Percentiles rank a stretch among this genome's conserved stretches.
Conservation (phyloP, 2,329 filamentous ascomycete genomes). For the Colletotrichum neosansevieriae region DNA sequence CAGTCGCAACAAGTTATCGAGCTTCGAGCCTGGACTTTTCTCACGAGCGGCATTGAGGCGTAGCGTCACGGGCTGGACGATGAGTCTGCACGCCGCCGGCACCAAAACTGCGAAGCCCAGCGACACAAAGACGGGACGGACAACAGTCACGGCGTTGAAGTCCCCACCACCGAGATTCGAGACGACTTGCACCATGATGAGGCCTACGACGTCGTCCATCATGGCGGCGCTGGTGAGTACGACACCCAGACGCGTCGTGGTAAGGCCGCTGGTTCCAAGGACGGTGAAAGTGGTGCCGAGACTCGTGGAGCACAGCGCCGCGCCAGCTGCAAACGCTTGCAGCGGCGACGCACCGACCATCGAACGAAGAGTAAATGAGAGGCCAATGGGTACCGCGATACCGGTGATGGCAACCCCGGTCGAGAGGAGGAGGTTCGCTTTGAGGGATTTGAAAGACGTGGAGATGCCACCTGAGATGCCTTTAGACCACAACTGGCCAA, state of each 20-base stretch:
- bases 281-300: constrained; percentile 77
- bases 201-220: constrained; percentile 83
- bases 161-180: constrained; percentile 65
- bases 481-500: not conserved
- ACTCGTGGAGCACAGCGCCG: constrained; percentile 79
- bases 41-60: constrained; percentile 49
- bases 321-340: constrained; percentile 79
- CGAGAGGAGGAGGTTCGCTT: constrained; percentile 71
- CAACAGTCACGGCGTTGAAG: constrained; percentile 50
- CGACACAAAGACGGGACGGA: constrained; percentile 61
- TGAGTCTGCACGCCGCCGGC: constrained; percentile 60
- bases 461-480: constrained; percentile 64
- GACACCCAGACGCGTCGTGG: constrained; percentile 63
- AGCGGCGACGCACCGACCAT: constrained; percentile 64
- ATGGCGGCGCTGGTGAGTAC: constrained; percentile 81
- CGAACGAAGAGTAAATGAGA: constrained; percentile 71
- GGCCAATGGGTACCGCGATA: constrained; percentile 70
- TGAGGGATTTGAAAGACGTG: constrained; percentile 65
- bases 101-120: constrained; percentile 63
- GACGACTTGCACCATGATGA: constrained; percentile 83
- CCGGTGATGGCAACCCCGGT: constrained; percentile 74
- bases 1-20: constrained; percentile 45
- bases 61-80: constrained; percentile 56
- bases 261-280: constrained; percentile 57
- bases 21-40: constrained; percentile 37